A percentile compares a stretch with the other conserved stretches of the same genome.
phyloP scores from a whole-genome alignment of 805 yeast species.

The Schwanniomyces pseudopolymorphus region DNA sequence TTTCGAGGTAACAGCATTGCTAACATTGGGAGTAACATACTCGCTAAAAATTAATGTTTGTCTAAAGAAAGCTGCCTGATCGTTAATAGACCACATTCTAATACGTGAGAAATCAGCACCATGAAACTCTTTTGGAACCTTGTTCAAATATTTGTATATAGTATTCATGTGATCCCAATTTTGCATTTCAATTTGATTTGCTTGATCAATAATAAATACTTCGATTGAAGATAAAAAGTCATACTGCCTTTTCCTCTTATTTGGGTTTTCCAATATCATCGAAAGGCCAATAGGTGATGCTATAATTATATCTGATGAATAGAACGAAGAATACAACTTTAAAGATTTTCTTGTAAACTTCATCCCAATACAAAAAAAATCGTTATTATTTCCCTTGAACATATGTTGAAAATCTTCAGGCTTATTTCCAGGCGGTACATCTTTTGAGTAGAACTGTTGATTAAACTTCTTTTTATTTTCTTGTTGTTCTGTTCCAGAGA shows the following conservation, averaged over 20 bases:
- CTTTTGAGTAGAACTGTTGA: slow-evolving; percentile 61
- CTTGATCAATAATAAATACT: slow-evolving; percentile 72
- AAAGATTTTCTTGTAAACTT: slow-evolving; percentile 87
- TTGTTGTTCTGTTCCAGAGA: slow-evolving; percentile 69
- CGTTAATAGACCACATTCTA: slow-evolving; percentile 90
- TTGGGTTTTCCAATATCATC: slow-evolving; percentile 67
- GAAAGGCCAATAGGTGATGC: slow-evolving; percentile 89
- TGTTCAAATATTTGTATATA: slow-evolving; percentile 65
- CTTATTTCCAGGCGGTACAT: slow-evolving; percentile 52
- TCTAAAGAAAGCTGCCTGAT: slow-evolving; percentile 67
- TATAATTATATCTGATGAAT: slow-evolving; percentile 78
- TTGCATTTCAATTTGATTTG: slow-evolving; percentile 87
- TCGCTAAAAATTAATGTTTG: slow-evolving; percentile 80
- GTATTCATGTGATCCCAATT: slow-evolving; percentile 83
- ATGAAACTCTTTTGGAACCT: slow-evolving; percentile 71
- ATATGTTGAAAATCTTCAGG: slow-evolving; percentile 80
- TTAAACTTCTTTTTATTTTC: slow-evolving; percentile 79
- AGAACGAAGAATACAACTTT: slow-evolving; percentile 80
- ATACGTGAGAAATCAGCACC: slow-evolving; percentile 90
- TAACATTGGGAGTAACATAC: slow-evolving; percentile 78
- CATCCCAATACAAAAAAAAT: slow-evolving; percentile 86
- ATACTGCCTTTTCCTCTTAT: slow-evolving; percentile 57
- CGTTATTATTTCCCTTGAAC: slow-evolving; percentile 89
- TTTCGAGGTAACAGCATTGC: slow-evolving; percentile 49
- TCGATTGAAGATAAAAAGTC: slow-evolving; percentile 92